A percentile compares a stretch with the other conserved stretches of the same genome.
Conservation (phyloP, 2,329 filamentous ascomycete species). For the Dactylellina cionopaga region DNA sequence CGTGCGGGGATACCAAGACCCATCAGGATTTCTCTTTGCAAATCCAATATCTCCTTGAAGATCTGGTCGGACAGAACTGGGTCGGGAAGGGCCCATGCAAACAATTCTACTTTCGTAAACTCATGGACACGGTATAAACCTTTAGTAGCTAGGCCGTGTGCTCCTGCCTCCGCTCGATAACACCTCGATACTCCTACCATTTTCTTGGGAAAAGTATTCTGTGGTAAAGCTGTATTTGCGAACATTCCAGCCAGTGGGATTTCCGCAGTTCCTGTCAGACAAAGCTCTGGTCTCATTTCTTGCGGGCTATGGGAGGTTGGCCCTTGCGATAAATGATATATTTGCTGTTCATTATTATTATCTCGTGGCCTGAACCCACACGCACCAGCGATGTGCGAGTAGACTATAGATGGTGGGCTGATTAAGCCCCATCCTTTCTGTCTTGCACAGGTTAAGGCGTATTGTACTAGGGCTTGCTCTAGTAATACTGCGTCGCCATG, state of each 20-base stretch:
- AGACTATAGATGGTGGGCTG: slow-evolving; percentile 87
- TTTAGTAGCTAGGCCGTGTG: slow-evolving; percentile 88
- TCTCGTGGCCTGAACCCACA: slow-evolving; percentile 96
- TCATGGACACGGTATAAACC: slow-evolving; percentile 97
- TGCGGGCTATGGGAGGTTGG: neutral
- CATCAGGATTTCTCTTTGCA: slow-evolving; percentile 84
- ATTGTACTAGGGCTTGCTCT: slow-evolving; percentile 93
- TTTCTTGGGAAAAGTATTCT: slow-evolving; percentile 76
- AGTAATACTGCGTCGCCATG: slow-evolving; percentile 89
- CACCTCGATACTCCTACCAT: slow-evolving; percentile 87
- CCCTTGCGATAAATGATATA: slow-evolving; percentile 79
- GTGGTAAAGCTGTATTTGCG: slow-evolving; percentile 75
- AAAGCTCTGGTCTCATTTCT: slow-evolving; percentile 73
- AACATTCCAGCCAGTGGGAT: slow-evolving; percentile 93
- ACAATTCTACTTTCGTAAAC: slow-evolving; percentile 98
- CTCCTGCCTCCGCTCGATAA: slow-evolving; percentile 93
- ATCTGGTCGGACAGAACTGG: slow-evolving; percentile 65
- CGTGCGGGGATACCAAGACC: slow-evolving; percentile 84
- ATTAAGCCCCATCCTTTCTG: slow-evolving; percentile 81
- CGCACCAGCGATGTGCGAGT: slow-evolving; percentile 86
- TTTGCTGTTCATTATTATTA: slow-evolving; percentile 87
- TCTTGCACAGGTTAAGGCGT: slow-evolving; percentile 78
- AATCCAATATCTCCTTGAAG: slow-evolving; percentile 85
- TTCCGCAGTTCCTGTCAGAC: slow-evolving; percentile 88
- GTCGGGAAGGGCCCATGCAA: slow-evolving; percentile 82